A percentile compares a stretch with the other conserved stretches of the same genome.
Evolutionary conservation across 768 basidiomycete genomes (phyloP).

Genomic region (Clitopilus hobsonii): DNA sequence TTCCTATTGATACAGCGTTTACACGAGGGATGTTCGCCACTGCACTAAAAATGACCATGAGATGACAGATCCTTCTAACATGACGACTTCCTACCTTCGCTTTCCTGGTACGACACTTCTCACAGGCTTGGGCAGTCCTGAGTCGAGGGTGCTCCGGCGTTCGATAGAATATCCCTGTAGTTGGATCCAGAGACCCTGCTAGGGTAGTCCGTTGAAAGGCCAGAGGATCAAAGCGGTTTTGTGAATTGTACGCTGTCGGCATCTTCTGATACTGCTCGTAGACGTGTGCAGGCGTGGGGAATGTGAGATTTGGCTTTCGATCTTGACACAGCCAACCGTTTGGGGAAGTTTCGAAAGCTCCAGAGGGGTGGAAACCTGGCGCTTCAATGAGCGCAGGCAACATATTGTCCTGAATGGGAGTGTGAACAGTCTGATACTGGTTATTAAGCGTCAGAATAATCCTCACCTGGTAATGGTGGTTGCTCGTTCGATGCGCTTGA

Average conservation of each 20-base stretch:
- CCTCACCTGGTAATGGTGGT: too few relatives aligned
- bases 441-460: too few relatives aligned
- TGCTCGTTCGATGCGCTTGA: too few relatives aligned
- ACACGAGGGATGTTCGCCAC: slow-evolving; percentile 66
- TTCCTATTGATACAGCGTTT: slow-evolving; percentile 58
- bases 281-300: neutral
- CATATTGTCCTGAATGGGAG: neutral
- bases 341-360: slow-evolving; percentile 1
- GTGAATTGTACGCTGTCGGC: neutral
- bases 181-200: slow-evolving; percentile 58
- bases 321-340: neutral
- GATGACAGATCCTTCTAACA: neutral
- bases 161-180: slow-evolving; percentile 63
- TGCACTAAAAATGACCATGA: slow-evolving; percentile 41
- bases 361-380: too few relatives aligned
- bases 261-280: neutral
- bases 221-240: slow-evolving; percentile 2
- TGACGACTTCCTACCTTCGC: slow-evolving; percentile 51
- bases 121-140: slow-evolving; percentile 71
- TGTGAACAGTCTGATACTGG: too few relatives aligned
- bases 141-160: slow-evolving; percentile 60
- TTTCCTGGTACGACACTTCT: slow-evolving; percentile 68
- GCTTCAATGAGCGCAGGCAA: too few relatives aligned
- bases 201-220: slow-evolving; percentile 28
- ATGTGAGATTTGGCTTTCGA: neutral